phyloP scores from a whole-genome alignment of 495 filamentous ascomycete species.

The Chlorociboria aeruginascens region DNA sequence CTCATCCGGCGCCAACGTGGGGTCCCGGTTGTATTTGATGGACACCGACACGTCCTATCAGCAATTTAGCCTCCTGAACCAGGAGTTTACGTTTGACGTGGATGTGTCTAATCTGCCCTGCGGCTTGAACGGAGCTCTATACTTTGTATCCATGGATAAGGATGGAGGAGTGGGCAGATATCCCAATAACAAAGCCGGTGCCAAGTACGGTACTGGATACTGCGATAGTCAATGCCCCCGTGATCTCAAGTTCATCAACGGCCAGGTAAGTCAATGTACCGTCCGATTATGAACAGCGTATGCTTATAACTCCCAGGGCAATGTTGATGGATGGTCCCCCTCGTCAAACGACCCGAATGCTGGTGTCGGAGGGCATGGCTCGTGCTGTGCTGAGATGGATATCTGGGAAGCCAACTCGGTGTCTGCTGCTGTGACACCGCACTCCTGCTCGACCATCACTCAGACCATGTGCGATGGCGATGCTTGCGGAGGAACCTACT shows the following conservation, averaged over 20 bases:
- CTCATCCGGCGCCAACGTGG: constrained; percentile 31
- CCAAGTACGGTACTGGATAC: constrained; percentile 60
- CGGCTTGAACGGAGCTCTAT: constrained; percentile 62
- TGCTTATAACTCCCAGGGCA: constrained; percentile 26
- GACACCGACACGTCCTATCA: constrained; percentile 40
- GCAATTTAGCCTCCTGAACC: constrained; percentile 44
- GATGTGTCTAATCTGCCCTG: constrained; percentile 56
- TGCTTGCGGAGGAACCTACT: constrained; percentile 39
- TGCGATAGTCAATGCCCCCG: constrained; percentile 63
- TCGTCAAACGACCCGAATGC: constrained; percentile 37
- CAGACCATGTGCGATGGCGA: constrained; percentile 39
- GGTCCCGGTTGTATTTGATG: constrained; percentile 52
- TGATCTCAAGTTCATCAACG: constrained; percentile 58
- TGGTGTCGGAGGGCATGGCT: constrained; percentile 44
- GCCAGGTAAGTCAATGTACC: constrained; percentile 27
- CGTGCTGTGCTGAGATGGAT: constrained; percentile 61
- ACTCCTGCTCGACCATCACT: constrained; percentile 28
- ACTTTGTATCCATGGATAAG: constrained; percentile 54
- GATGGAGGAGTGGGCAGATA: constrained; percentile 46
- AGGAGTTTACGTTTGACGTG: constrained; percentile 60
- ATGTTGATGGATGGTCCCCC: constrained; percentile 38
- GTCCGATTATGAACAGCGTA: background rate
- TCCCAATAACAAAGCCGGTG: constrained; percentile 52
- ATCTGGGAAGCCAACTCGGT: constrained; percentile 58
- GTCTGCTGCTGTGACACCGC: constrained; percentile 47